These are phyloP conservation scores for Cryptomeria japonica DNA, from an alignment of 75 land plant species.

Conservation along the genomic window DNA sequence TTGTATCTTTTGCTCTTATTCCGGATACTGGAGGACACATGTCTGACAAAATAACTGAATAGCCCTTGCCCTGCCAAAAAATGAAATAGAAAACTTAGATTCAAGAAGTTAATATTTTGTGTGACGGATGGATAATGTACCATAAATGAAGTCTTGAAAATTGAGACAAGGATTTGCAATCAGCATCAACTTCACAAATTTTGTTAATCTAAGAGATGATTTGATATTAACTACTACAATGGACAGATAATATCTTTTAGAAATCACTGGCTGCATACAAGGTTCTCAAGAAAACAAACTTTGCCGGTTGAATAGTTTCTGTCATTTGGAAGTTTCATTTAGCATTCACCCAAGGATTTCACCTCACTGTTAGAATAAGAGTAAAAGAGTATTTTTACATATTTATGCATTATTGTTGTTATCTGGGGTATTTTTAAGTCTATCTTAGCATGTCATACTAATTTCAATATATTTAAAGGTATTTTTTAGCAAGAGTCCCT, in stretches of 20 bases:
- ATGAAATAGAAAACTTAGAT: background rate
- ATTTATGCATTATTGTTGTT: too few relatives aligned
- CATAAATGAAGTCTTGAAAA: too few relatives aligned
- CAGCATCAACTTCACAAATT: background rate
- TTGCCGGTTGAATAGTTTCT: background rate
- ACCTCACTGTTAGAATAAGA: too few relatives aligned
- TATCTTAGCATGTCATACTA: too few relatives aligned
- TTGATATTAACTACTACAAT: background rate
- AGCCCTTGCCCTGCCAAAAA: constrained; percentile 66
- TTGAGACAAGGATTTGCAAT: background rate
- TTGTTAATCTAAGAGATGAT: background rate
- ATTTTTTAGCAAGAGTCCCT: too few relatives aligned
- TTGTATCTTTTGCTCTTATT: constrained; percentile 74
- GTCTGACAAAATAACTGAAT: constrained; percentile 87
- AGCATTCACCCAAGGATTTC: background rate
- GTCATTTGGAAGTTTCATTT: background rate
- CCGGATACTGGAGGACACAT: constrained; percentile 96
- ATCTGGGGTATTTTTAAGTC: too few relatives aligned
- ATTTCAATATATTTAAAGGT: too few relatives aligned
- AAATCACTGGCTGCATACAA: background rate
- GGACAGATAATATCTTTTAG: background rate
- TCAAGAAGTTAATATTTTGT: background rate
- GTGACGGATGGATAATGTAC: background rate
- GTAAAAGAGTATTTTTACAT: too few relatives aligned
- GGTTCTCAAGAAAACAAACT: background rate